phyloP scores from a whole-genome alignment of 169 alveolate species.

The Plasmodium yoelii region DNA sequence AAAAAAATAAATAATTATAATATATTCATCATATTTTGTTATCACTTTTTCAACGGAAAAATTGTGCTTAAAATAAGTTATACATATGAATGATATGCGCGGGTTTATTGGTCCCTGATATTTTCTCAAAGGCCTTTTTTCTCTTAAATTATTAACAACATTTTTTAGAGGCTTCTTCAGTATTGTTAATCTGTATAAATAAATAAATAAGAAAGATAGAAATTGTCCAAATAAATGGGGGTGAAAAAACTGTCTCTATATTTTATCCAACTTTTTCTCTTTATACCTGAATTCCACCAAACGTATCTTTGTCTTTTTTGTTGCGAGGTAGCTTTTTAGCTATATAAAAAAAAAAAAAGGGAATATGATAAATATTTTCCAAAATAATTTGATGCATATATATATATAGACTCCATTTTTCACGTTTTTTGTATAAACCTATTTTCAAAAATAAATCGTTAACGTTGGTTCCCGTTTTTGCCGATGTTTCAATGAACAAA shows the following conservation, averaged over 20 bases:
- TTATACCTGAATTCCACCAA: conserved; percentile 58
- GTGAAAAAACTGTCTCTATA: not conserved
- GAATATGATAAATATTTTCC: not conserved
- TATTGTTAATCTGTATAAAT: conserved; percentile 39
- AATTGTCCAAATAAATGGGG: not conserved
- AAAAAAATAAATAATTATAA: too few relatives aligned
- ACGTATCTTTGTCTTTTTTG: conserved; percentile 64
- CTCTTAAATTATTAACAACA: conserved; percentile 13
- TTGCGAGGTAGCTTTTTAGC: conserved; percentile 76
- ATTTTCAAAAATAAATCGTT: conserved; percentile 89
- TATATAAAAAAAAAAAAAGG: conserved; percentile 7
- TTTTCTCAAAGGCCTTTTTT: not conserved
- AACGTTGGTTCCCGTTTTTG: conserved; percentile 93
- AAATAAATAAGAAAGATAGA: not conserved
- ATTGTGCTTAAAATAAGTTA: not conserved
- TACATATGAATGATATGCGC: not conserved
- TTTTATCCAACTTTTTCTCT: not conserved
- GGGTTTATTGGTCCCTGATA: not conserved
- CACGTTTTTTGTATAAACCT: conserved; percentile 42
- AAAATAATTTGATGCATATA: not conserved
- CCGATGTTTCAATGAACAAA: conserved; percentile 92
- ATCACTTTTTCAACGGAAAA: too few relatives aligned
- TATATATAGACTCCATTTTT: not conserved
- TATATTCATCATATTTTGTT: too few relatives aligned
- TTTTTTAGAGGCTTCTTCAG: conserved; percentile 50